Evolutionary conservation across 108 stramenopile genomes (phyloP), one percentile per base, ranked within the genome.

Genomic region (Craspedostauros australis): DNA sequence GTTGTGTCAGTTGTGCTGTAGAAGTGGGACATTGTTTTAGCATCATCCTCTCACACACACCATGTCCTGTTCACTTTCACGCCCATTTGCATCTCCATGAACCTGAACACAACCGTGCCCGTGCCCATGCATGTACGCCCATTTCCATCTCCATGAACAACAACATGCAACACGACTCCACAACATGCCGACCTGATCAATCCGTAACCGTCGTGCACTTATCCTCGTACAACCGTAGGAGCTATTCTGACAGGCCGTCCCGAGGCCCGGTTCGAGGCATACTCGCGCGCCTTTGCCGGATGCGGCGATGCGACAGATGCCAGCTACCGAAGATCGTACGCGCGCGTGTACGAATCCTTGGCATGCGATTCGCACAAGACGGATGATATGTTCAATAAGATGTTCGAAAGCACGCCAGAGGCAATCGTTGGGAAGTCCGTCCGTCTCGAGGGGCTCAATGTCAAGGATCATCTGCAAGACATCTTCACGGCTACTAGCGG

Each of bases 201-300:
- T n/a, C n/a, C n/a, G n/a, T n/a, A n/a, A n/a, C n/a, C n/a, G n/a
- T n/a, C n/a, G n/a, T n/a, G n/a, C n/a, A n/a, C n/a, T n/a, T n/a
- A n/a, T n/a, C n/a, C n/a, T n/a, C n/a, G n/a, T n/a, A n/a, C 3
- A 47, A 23, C 41, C 24, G 32, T n/a, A 84, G 82, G 84, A 27
- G 58, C 63, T 5, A 73, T 75, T 2, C 42, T 91, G 7, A 59
- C 76, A 24, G 90, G 86, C 31, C 57, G 64, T 6, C 90, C 90
- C 15, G 74, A 83, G 46, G 78, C 82, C 7, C 79, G 86, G 15
- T 91, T 78, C 50, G 90, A 91, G 50, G 81, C 86, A 0, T 91
- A 86, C 58, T 86, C 90, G n/a, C 80, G 90, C 6, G 84, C 76
- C 15, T 91, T 56, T 70, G 90, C 86, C 5, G 71, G 79, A 4